Conservation (phyloP, 2,329 filamentous ascomycete species). For the Onygenales sp. region DNA sequence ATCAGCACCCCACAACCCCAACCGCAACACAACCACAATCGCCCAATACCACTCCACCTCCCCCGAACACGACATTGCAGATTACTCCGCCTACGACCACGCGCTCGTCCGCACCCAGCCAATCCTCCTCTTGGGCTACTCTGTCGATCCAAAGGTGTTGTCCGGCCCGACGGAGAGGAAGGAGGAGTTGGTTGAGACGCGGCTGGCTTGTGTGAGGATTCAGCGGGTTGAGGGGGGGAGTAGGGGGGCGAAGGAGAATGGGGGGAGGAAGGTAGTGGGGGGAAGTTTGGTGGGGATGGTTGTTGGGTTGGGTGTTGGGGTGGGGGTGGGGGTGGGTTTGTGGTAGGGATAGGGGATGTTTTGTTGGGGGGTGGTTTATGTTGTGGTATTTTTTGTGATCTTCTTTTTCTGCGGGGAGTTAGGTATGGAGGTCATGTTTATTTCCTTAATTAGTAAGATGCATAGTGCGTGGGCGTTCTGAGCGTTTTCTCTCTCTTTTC, state of each 20-base stretch:
- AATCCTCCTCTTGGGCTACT: conserved; percentile 4
- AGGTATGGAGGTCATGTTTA: neutral
- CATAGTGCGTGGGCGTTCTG: too few relatives aligned
- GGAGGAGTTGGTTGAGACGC: conserved; percentile 4
- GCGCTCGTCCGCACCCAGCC: neutral
- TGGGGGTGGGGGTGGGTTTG: neutral
- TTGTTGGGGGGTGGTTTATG: neutral
- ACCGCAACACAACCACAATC: neutral
- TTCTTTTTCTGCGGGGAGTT: neutral
- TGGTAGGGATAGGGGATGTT: neutral
- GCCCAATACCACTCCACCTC: conserved; percentile 4
- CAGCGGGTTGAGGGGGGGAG: conserved; percentile 1
- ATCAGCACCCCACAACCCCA: neutral
- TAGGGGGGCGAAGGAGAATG: neutral
- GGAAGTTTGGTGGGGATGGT: neutral
- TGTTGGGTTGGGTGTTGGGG: neutral
- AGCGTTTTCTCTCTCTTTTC: neutral
- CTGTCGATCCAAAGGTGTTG: neutral
- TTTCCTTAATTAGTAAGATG: neutral
- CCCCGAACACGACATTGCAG: neutral
- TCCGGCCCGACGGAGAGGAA: neutral
- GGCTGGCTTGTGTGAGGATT: conserved; percentile 2
- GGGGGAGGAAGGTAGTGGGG: neutral
- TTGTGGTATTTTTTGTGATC: neutral
- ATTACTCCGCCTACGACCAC: neutral